Evolutionary conservation across 2,329 filamentous ascomycete genomes (phyloP), one percentile per base, ranked within the genome.

Genomic region (Botryotinia calthae): DNA sequence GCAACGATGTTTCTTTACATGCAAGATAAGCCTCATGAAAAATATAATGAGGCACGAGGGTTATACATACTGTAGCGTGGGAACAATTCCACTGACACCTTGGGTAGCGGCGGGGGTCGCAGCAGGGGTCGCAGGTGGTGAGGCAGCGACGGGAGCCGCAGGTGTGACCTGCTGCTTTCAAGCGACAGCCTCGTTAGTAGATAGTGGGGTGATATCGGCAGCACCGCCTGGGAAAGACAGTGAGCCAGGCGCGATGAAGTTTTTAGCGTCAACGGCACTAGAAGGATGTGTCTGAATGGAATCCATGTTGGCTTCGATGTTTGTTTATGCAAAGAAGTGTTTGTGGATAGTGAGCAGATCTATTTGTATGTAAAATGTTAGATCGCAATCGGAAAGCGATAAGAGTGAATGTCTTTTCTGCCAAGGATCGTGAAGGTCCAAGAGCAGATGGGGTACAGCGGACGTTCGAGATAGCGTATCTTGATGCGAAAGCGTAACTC

Each of bases 11-110:
- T 98, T 91, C 94, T 97, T 94, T 78, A 81, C 79, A 80, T 79
- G 80, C 78, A 79, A 83, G 82, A 86, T 89, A 85, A 89, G 87
- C 85, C 83, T 85, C 85, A 79, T 77, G 75, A 75, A 79, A 80
- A 75, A 77, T 9, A 18, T 58, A 61, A 51, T 77, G 78, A 80
- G 79, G 78, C 80, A 79, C 76, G 74, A 78, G 79, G 79, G 83
- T 82, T 81, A 90, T 91, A 96, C 94, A 94, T 93, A 97, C 94
- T 98, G 94, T 88, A 98, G 88, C 79, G 93, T 97, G 79, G 94
- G 94, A 81, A 95, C 93, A 82, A 97, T 92, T 80, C 94, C 94
- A 85, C 93, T 97, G 77, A 93, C 93, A 82, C 91, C 91, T 81
- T 93, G 78, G 75, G 87, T 91, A 79, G 93, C 94, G 82, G 89